A percentile compares a stretch with the other conserved stretches of the same genome.
phyloP scores from a whole-genome alignment of 2,329 filamentous ascomycete genomes.

The Epichloe sp. region DNA sequence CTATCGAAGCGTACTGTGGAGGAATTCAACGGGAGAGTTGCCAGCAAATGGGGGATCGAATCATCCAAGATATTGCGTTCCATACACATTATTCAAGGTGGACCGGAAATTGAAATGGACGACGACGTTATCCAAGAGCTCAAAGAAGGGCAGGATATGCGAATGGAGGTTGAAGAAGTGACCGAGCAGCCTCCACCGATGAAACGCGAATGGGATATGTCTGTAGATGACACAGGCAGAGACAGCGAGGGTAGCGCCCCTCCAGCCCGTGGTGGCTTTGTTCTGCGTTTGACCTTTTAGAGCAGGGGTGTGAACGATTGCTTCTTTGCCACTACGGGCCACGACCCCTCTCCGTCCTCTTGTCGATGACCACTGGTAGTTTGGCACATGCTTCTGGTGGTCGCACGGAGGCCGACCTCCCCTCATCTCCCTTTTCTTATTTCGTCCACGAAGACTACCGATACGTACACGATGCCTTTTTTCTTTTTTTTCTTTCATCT shows the following conservation, averaged over 20 bases:
- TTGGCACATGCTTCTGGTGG: background rate
- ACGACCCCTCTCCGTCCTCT: background rate
- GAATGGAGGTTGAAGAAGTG: slow-evolving; percentile 49
- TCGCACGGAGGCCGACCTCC: background rate
- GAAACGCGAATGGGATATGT: slow-evolving; percentile 52
- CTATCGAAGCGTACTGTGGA: slow-evolving; percentile 61
- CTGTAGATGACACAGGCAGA: slow-evolving; percentile 33
- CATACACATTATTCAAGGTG: slow-evolving; percentile 58
- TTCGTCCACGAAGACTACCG: background rate
- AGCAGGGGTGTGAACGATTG: background rate
- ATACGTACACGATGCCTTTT: background rate
- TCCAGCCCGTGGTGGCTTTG: slow-evolving; percentile 5
- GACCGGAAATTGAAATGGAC: slow-evolving; percentile 75
- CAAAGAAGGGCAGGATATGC: slow-evolving; percentile 85
- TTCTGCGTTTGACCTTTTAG: slow-evolving; percentile 11
- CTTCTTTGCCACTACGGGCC: background rate
- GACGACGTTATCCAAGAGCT: slow-evolving; percentile 78
- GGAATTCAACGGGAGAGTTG: slow-evolving; percentile 61
- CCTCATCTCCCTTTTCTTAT: no score
- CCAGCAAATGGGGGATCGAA: slow-evolving; percentile 71
- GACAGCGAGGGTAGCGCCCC: slow-evolving; percentile 9
- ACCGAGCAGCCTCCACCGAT: slow-evolving; percentile 18
- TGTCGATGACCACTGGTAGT: background rate
- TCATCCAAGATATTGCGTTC: slow-evolving; percentile 56
- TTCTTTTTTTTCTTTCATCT: background rate